These are phyloP conservation scores for Eutypella sp. DNA, from an alignment of 2,329 filamentous ascomycete genomes.

Conservation along the genomic window DNA sequence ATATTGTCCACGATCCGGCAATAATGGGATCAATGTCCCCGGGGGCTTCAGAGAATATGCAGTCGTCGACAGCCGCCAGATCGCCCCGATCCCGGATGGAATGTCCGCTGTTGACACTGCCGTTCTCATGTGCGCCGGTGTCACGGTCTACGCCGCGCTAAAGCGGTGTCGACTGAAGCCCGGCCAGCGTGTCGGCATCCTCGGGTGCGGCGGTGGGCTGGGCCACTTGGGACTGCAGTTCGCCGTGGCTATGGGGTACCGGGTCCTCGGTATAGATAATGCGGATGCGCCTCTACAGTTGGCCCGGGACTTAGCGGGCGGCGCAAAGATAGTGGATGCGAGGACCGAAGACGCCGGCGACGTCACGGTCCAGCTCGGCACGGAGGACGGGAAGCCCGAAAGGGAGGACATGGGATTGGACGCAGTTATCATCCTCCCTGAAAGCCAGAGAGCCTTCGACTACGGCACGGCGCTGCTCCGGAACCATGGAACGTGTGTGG, in stretches of 20 bases:
- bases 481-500: conserved; percentile 39
- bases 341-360: conserved; percentile 19
- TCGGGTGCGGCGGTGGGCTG: conserved; percentile 31
- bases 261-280: conserved; percentile 33
- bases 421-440: conserved; percentile 40
- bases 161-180: conserved; percentile 27
- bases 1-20: conserved; percentile 26
- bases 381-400: conserved; percentile 28
- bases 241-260: conserved; percentile 25
- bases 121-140: conserved; percentile 37
- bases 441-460: conserved; percentile 42
- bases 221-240: conserved; percentile 25
- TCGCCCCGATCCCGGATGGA: conserved; percentile 21
- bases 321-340: conserved; percentile 34
- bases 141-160: conserved; percentile 36
- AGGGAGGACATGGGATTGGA: conserved; percentile 38
- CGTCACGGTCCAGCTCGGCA: conserved; percentile 23
- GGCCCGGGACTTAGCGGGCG: conserved; percentile 26
- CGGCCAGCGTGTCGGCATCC: conserved; percentile 32
- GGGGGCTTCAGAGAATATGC: conserved; percentile 40
- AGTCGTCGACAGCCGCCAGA: conserved; percentile 35
- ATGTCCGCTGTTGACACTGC: conserved; percentile 33
- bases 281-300: conserved; percentile 29
- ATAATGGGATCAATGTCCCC: conserved; percentile 18
- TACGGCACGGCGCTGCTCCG: conserved; percentile 38